A percentile compares a stretch with the other conserved stretches of the same genome.
Conservation (phyloP, 1,284 basidiomycete species). For the Dichomitus squalens region DNA sequence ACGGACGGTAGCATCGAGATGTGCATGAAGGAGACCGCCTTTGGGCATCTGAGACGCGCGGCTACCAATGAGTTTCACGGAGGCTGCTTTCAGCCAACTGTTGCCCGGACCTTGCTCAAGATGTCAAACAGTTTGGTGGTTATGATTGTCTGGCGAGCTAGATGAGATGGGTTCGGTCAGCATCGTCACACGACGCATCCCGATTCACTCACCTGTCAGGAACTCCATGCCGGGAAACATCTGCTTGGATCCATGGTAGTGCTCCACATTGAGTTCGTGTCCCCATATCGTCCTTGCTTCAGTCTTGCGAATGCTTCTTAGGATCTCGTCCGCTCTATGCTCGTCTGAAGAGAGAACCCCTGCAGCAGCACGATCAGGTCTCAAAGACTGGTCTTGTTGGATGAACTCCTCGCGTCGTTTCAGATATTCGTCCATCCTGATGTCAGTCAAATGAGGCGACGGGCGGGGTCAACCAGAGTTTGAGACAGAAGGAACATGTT, state of each 20-base stretch:
- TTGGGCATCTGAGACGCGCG: constrained; percentile 68
- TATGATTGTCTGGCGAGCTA: constrained; percentile 59
- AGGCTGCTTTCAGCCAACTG: no score
- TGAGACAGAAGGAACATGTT: no score
- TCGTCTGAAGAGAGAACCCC: neutral
- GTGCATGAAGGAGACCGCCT: constrained; percentile 72
- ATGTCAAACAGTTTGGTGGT: constrained; percentile 62
- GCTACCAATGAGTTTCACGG: no score
- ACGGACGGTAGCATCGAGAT: constrained; percentile 72
- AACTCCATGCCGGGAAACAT: constrained; percentile 15
- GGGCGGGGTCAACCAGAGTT: no score
- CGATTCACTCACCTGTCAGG: constrained; percentile 5
- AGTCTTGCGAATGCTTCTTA: neutral
- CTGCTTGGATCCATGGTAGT: neutral
- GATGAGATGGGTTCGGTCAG: no score
- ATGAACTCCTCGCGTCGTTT: constrained; percentile 7
- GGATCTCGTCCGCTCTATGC: constrained; percentile 4
- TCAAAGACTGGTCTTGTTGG: constrained; percentile 4
- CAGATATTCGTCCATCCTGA: constrained; percentile 12
- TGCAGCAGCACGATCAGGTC: neutral
- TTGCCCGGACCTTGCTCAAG: constrained; percentile 49
- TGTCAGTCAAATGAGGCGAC: no score
- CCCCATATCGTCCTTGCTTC: constrained; percentile 7
- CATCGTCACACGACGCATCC: no score
- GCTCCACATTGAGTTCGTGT: neutral